Evolutionary conservation across 2,329 filamentous ascomycete genomes (phyloP).

Genomic region (Aspergillus arachidicola): DNA sequence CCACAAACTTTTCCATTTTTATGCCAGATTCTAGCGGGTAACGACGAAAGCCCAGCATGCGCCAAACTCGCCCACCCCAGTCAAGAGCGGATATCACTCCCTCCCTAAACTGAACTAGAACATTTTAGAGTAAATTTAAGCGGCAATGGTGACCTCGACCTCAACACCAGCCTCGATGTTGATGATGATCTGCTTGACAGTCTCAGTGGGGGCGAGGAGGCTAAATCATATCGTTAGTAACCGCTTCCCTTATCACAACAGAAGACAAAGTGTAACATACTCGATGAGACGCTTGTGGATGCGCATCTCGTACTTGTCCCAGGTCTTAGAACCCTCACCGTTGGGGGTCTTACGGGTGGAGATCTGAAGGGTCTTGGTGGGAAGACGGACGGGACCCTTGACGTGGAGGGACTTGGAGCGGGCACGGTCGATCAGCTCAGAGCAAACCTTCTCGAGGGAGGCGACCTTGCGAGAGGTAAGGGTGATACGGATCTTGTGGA

Average conservation of each 20-base stretch:
- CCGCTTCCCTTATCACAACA: background rate
- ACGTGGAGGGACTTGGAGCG: conserved; percentile 98
- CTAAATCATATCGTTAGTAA: conserved; percentile 43
- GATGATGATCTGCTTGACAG: conserved; percentile 57
- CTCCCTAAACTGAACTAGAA: conserved; percentile 28
- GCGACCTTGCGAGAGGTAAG: conserved; percentile 92
- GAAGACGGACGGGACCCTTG: conserved; percentile 97
- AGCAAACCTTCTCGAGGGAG: conserved; percentile 96
- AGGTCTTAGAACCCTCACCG: conserved; percentile 99
- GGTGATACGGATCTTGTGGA: conserved; percentile 98
- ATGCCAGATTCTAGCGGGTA: conserved; percentile 35
- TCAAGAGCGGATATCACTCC: conserved; percentile 24
- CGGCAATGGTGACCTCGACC: conserved; percentile 57
- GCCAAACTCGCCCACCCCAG: conserved; percentile 21
- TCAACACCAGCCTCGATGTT: conserved; percentile 58
- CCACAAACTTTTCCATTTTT: conserved; percentile 36
- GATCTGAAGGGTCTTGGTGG: conserved; percentile 96
- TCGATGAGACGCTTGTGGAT: conserved; percentile 99
- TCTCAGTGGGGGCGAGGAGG: conserved; percentile 94
- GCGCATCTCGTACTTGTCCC: conserved; percentile 98
- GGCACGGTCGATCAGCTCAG: conserved; percentile 96
- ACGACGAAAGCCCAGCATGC: conserved; percentile 23
- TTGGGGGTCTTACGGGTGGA: conserved; percentile 98
- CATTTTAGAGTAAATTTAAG: conserved; percentile 40
- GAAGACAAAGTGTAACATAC: conserved; percentile 51